Percentiles rank a stretch among this genome's conserved stretches.
Conservation (phyloP, 1,284 basidiomycete species). For the Fomitopsis palustris region DNA sequence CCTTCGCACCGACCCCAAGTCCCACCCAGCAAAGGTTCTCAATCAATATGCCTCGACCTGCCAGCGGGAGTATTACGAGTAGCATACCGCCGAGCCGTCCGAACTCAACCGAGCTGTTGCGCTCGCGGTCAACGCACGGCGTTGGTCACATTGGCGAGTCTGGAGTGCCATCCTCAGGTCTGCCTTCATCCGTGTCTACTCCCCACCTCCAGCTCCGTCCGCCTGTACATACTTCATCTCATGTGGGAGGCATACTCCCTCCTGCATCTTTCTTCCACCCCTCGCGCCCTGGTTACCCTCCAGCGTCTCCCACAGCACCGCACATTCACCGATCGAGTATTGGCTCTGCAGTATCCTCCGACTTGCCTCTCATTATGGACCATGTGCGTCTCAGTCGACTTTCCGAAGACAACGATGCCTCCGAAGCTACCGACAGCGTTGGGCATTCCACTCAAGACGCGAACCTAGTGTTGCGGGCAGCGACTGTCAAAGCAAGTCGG, state of each 20-base stretch:
- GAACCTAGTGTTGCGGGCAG: slow-evolving; percentile 23
- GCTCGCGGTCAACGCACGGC: slow-evolving; percentile 17
- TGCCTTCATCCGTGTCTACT: slow-evolving; percentile 21
- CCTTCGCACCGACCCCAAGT: slow-evolving; percentile 25
- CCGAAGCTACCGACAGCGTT: slow-evolving; percentile 29
- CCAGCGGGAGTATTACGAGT: slow-evolving; percentile 17
- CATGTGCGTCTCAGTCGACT: slow-evolving; percentile 27
- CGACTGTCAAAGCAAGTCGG: slow-evolving; percentile 54
- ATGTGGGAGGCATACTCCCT: slow-evolving; percentile 70
- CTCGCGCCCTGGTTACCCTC: slow-evolving; percentile 47
- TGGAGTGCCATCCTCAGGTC: slow-evolving; percentile 9
- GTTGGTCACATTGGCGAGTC: slow-evolving; percentile 13
- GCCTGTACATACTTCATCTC: slow-evolving; percentile 34
- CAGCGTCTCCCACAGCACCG: slow-evolving; percentile 23
- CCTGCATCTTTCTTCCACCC: slow-evolving; percentile 74
- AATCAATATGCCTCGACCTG: slow-evolving; percentile 16
- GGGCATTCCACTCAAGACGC: slow-evolving; percentile 29
- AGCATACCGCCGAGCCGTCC: slow-evolving; percentile 18
- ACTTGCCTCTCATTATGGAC: slow-evolving; percentile 22
- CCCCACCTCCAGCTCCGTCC: slow-evolving; percentile 24
- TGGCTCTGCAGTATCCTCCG: slow-evolving; percentile 26
- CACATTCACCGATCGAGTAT: slow-evolving; percentile 34
- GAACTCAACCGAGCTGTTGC: slow-evolving; percentile 24
- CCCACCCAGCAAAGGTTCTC: slow-evolving; percentile 18
- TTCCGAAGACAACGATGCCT: slow-evolving; percentile 25